Evolutionary conservation across 768 basidiomycete species (phyloP), one percentile per base, ranked within the genome.

Genomic region (Pleurotus sapidus): DNA sequence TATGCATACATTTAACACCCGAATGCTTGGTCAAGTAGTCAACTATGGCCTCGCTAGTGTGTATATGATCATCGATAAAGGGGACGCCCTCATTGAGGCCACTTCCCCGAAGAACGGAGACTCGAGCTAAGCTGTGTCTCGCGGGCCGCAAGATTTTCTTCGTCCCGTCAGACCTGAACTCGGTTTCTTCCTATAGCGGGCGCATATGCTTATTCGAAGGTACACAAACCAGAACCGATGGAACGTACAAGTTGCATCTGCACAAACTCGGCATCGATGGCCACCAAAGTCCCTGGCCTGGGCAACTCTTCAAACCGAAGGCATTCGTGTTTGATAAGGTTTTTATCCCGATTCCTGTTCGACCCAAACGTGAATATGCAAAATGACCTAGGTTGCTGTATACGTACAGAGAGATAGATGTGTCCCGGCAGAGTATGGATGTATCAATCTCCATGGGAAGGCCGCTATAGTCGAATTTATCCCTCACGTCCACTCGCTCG

Each of bases 261-360:
- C 20, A 99, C 96, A 67, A 99, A 99, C 66, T 99, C 96, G 1
- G 96, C 95, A 65, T 99, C 97, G 60, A 99, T 98, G 3, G 96
- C 88, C 38, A 99, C 87, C 42, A 96, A 73, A 4, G 89, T 95
- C 11, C 94, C 97, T 4, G 89, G 87, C 56, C 73, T 81, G 0
- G 96, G 95, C 6, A 97, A 71, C 70, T 99, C 97, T 14, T 87
- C 83, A 17, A 75, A 74, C 12, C 74, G 72, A 25, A 98, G 74
- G 27, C 82, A 79, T 62, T 91, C 84, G 62, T 98, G 97, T 67
- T 88, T 91, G 65, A 95, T 84, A 59, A 83, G 69, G 42, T 64
- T 78, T 12, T 75, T 76, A 64, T 95, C 88, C 5, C 94, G 88
- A 65, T 93, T 88, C 59, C 94, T 95, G 30, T 47, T 49, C 34